These are phyloP conservation scores for Lantana camara DNA, from an alignment of 257 asterid species.

Conservation along the genomic window DNA sequence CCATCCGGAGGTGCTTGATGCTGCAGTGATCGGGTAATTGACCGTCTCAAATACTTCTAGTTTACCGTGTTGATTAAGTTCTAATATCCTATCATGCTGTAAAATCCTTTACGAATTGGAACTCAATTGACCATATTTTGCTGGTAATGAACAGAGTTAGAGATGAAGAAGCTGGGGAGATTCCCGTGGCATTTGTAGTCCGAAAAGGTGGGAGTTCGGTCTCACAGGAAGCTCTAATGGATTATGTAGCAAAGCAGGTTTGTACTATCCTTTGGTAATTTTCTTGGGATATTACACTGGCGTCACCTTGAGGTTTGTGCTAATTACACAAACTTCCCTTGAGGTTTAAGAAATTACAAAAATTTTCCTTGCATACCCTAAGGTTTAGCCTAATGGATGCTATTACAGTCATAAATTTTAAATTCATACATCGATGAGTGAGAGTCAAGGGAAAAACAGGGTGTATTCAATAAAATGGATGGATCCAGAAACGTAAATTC, in stretches of 20 bases:
- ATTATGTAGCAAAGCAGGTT: constrained; percentile 72
- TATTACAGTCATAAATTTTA: too few relatives aligned
- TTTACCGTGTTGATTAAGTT: too few relatives aligned
- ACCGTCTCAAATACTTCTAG: constrained; percentile 4
- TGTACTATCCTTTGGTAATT: neutral
- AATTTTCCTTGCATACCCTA: too few relatives aligned
- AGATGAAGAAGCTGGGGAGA: constrained; percentile 85
- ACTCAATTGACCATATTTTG: neutral
- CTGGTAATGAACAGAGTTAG: constrained; percentile 39
- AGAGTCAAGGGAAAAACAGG: too few relatives aligned
- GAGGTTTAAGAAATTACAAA: too few relatives aligned
- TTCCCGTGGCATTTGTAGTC: constrained; percentile 87
- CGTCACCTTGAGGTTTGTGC: too few relatives aligned
- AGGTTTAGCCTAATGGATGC: too few relatives aligned
- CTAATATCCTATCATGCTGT: too few relatives aligned
- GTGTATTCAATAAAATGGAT: too few relatives aligned
- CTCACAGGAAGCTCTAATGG: constrained; percentile 51
- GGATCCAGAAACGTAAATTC: too few relatives aligned
- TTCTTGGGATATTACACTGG: neutral
- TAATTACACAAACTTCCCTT: too few relatives aligned
- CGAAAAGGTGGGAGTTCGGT: constrained; percentile 49
- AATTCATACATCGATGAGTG: too few relatives aligned
- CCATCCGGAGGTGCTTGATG: constrained; percentile 77
- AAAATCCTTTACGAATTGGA: neutral
- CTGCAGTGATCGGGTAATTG: constrained; percentile 73